Base-by-base conservation (phyloP, 2,329 filamentous ascomycete species). In the Ceratocystis variospora region DNA sequence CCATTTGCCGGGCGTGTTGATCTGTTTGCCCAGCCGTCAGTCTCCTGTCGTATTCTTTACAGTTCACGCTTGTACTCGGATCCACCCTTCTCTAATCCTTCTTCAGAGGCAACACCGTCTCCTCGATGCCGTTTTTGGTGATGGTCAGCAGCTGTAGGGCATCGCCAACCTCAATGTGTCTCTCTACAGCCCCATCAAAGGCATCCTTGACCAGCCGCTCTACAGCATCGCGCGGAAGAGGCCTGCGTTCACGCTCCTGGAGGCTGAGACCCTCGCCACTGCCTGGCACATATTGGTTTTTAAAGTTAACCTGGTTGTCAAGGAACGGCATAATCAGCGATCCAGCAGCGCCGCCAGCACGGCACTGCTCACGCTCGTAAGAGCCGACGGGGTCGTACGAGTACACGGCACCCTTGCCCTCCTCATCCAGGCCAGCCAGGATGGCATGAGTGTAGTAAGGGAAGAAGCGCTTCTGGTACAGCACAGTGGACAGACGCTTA, bases 251-350 rank as follows among this genome's bases (percentile, higher is more conserved):
- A 71, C 87, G 83, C 77, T 88, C 83, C 79, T 88, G 79, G 72
- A 96, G 79, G 65, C 86, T 87, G 76, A 96, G 89, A 55, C 93
- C 93, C 68, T 84, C 83, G 67, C 90, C 91, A 72, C 89, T 93
- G 61, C 87, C 89, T 10, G 93, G 91, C 66, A 94, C 82, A 75
- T 96, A 96, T 80, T 96, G 93, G 76, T 99, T 99, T 84, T 96
- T 99, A 82, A 93, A 93, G 80, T 97, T 97, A 80, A 99, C 94
- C 79, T 99, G 95, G 77, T 99, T 99, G 77, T 99, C 94, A 73
- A 99, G 79, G 82, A 99, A 99, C 1, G 94, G 94, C 89, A 96
- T 99, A 78, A 99, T 99, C 76, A 99, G 79, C 73, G 89, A 94
- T 65, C 90, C 88, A 22, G 92, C 92, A 15, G 94, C 92, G 72